These are phyloP conservation scores for Neophaeococcomyces aloes DNA, from an alignment of 2,329 filamentous ascomycete genomes.

Conservation along the genomic window DNA sequence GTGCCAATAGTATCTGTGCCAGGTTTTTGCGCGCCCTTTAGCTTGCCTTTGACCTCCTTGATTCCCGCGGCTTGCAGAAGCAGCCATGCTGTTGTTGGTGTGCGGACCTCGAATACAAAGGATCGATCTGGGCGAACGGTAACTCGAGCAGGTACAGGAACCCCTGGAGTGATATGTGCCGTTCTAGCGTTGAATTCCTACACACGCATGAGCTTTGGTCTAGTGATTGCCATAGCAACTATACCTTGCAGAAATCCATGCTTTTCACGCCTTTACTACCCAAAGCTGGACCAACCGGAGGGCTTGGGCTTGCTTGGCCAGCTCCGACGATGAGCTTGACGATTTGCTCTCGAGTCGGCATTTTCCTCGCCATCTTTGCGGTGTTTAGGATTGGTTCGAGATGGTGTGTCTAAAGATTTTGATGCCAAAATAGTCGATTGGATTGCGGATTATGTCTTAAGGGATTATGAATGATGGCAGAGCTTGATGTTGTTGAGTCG, in stretches of 20 bases:
- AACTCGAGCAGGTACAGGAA: constrained; percentile 80
- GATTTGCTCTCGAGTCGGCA: constrained; percentile 54
- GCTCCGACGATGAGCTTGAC: constrained; percentile 97
- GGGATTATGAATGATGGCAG: too few species aligned
- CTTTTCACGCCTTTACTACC: constrained; percentile 97
- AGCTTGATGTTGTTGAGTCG: too few species aligned
- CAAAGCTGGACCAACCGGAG: constrained; percentile 88
- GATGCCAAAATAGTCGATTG: too few species aligned
- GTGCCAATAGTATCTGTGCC: constrained; percentile 70
- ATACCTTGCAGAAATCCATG: constrained; percentile 98
- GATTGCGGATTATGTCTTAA: too few species aligned
- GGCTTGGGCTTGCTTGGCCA: constrained; percentile 86
- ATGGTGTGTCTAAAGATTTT: too few species aligned
- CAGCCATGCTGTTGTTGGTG: constrained; percentile 85
- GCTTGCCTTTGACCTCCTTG: constrained; percentile 58
- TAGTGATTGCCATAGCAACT: constrained; percentile 9
- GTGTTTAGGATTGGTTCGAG: not conserved
- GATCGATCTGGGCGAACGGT: constrained; percentile 86
- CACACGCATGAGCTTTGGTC: constrained; percentile 9
- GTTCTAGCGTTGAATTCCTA: constrained; percentile 97
- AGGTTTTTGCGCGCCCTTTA: constrained; percentile 63
- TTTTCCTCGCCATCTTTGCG: constrained; percentile 41
- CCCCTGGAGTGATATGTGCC: constrained; percentile 68
- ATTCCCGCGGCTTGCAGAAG: constrained; percentile 75
- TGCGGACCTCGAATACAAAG: constrained; percentile 87